A percentile compares a stretch with the other conserved stretches of the same genome.
Evolutionary conservation across 2,329 filamentous ascomycete genomes (phyloP).

Genomic region (Ceratocystis huliohia): DNA sequence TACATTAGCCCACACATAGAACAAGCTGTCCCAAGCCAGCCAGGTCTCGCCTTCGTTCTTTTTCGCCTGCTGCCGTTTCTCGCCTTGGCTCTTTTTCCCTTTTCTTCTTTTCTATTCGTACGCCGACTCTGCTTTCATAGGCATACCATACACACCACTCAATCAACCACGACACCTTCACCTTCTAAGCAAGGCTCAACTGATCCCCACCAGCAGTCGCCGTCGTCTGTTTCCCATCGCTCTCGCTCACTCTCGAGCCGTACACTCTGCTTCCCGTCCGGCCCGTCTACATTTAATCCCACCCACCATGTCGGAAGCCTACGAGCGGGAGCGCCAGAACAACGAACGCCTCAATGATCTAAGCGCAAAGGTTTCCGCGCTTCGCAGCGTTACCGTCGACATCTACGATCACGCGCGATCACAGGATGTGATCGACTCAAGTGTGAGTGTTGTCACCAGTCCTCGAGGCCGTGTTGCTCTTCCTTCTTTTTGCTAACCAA

Average conservation of each 20-base stretch:
- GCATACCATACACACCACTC: too few species aligned
- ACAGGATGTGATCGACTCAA: slow-evolving; percentile 78
- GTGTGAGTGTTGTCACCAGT: slow-evolving; percentile 40
- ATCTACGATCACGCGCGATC: slow-evolving; percentile 93
- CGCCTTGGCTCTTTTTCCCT: neutral
- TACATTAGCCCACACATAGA: neutral
- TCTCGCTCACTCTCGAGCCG: neutral
- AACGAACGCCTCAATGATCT: slow-evolving; percentile 88
- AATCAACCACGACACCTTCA: neutral
- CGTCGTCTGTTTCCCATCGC: too few species aligned
- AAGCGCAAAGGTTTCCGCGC: slow-evolving; percentile 75
- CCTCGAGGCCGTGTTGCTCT: neutral
- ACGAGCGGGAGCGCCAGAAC: slow-evolving; percentile 79
- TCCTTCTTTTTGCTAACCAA: neutral
- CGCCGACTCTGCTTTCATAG: too few species aligned
- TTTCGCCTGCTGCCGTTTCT: neutral
- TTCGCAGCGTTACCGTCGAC: slow-evolving; percentile 88
- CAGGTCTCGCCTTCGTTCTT: neutral
- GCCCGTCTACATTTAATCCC: neutral
- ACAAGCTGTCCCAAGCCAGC: neutral
- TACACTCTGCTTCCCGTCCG: neutral
- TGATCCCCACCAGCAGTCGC: neutral
- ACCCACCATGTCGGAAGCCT: slow-evolving; percentile 55
- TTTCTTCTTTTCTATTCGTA: neutral
- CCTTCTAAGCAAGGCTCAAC: too few species aligned